Percentiles rank a stretch among this genome's conserved stretches.
phyloP scores from a whole-genome alignment of 257 asterid species.

The Solanum etuberosum region DNA sequence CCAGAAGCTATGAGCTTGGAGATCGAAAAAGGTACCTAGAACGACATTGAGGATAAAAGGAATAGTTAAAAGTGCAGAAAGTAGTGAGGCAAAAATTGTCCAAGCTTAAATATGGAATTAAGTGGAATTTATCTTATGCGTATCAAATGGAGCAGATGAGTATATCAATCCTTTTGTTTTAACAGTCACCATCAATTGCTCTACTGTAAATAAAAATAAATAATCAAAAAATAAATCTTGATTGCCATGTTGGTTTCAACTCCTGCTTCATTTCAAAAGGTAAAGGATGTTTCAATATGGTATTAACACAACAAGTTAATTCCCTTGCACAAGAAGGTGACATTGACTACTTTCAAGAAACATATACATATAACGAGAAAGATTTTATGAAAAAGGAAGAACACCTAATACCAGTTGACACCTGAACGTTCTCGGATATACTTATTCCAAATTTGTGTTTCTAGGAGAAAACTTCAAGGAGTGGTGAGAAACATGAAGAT shows the following conservation, averaged over 20 bases:
- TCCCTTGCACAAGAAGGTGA: background rate
- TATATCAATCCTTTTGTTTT: background rate
- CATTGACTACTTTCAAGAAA: background rate
- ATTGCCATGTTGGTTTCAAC: background rate
- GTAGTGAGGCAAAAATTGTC: background rate
- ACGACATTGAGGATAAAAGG: background rate
- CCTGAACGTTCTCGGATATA: background rate
- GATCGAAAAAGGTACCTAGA: conserved; percentile 71
- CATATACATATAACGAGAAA: background rate
- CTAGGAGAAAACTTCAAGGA: background rate
- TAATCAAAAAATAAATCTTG: background rate
- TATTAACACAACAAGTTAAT: background rate
- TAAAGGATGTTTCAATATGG: background rate
- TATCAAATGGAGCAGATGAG: background rate
- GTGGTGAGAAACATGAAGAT: background rate
- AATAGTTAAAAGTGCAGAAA: background rate
- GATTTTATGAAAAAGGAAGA: background rate
- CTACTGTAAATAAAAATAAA: background rate
- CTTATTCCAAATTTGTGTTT: background rate
- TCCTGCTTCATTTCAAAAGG: background rate
- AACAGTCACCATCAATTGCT: background rate
- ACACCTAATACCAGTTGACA: background rate
- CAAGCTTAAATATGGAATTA: background rate
- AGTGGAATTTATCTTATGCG: background rate
- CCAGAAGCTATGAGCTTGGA: conserved; percentile 74